phyloP scores from a whole-genome alignment of 306 rosid species.

The Glycine tomentella region DNA sequence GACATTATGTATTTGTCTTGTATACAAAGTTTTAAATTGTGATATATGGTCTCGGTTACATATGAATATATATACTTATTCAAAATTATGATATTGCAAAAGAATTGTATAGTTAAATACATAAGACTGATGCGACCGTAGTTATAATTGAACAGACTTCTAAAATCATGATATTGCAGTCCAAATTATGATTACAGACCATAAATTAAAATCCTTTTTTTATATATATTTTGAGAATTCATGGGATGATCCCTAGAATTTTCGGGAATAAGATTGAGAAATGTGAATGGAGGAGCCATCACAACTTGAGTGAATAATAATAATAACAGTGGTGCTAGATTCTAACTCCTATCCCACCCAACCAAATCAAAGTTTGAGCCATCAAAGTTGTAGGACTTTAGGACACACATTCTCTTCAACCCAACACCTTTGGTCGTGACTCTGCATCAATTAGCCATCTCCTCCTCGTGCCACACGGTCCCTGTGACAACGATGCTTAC shows the following conservation, averaged over 20 bases:
- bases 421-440: conserved; percentile 55
- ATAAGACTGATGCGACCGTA: too few species aligned
- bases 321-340: neutral
- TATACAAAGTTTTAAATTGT: neutral
- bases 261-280: conserved; percentile 32
- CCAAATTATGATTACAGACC: neutral
- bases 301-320: conserved; percentile 32
- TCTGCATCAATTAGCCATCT: conserved; percentile 47
- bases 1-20: neutral
- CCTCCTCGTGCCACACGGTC: conserved; percentile 61
- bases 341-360: conserved; percentile 40
- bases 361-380: conserved; percentile 42
- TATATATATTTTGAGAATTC: neutral
- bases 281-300: conserved; percentile 33
- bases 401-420: conserved; percentile 57
- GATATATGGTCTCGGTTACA: too few species aligned
- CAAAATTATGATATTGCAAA: neutral
- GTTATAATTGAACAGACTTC: too few species aligned
- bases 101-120: too few species aligned
- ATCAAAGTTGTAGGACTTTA: conserved; percentile 52
- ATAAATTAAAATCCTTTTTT: neutral
- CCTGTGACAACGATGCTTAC: conserved; percentile 44
- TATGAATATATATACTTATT: neutral
- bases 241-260: neutral
- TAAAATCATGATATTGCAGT: neutral